Percentiles rank a stretch among this genome's conserved stretches.
These are phyloP conservation scores for Tanozyma kutaoensis DNA, from an alignment of 805 yeast species.

Conservation along the genomic window DNA sequence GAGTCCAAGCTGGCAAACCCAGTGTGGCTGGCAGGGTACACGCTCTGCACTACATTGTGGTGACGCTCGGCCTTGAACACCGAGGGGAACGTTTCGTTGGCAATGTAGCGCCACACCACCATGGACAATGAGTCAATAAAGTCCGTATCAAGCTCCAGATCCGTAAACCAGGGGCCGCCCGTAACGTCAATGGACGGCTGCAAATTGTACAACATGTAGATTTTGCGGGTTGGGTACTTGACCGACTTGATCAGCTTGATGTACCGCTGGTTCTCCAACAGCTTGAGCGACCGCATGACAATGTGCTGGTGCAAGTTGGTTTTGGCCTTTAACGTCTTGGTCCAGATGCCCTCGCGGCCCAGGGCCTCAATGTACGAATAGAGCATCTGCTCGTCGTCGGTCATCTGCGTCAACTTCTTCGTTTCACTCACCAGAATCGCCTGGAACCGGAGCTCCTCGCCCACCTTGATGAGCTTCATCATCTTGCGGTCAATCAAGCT, in stretches of 20 bases:
- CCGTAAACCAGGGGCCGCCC: conserved; percentile 99
- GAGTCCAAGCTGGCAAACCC: conserved; percentile 61
- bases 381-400: conserved; percentile 79
- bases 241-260: conserved; percentile 88
- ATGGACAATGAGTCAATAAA: conserved; percentile 75
- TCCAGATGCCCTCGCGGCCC: conserved; percentile 94
- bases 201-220: conserved; percentile 85
- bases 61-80: conserved; percentile 37
- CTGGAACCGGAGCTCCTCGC: conserved; percentile 59
- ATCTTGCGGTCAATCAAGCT: conserved; percentile 43
- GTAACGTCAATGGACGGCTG: conserved; percentile 94
- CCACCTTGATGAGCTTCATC: conserved; percentile 55
- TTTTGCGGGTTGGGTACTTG: conserved; percentile 85
- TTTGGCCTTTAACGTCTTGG: conserved; percentile 77
- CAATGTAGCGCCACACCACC: conserved; percentile 80
- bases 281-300: conserved; percentile 71
- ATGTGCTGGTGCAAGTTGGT: conserved; percentile 87
- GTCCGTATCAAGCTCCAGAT: conserved; percentile 86
- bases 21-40: conserved; percentile 44
- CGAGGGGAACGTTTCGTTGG: conserved; percentile 63
- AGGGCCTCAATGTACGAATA: conserved; percentile 86
- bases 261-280: conserved; percentile 65
- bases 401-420: conserved; percentile 60
- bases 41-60: conserved; percentile 28
- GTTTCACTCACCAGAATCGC: conserved; percentile 69